Evolutionary conservation across 2,329 filamentous ascomycete genomes (phyloP), one percentile per base, ranked within the genome.

Genomic region (Alternaria burnsii): DNA sequence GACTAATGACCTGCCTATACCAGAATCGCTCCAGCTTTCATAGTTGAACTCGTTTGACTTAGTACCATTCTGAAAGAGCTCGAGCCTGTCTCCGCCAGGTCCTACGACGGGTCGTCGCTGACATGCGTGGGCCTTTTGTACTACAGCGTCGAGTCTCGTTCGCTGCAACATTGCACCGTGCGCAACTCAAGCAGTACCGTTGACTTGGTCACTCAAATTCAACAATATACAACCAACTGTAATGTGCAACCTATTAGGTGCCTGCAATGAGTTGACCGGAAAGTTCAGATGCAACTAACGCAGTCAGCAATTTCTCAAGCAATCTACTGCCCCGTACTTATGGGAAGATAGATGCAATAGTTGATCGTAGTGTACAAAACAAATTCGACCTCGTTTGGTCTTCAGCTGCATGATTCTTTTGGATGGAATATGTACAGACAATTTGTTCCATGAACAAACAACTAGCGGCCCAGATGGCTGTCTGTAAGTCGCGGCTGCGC

Each of bases 161-260:
- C 47, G 38, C 36, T 36, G 52, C 50, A 58, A 52, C 44, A 55
- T 40, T 63, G 62, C 60, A 61, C 55, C 48, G 53, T 64, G 59
- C 58, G 20, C 54, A 51, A 53, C 54, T 55, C 59, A 65, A 36
- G 26, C 43, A 56, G 46, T 26, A 36, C 52, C 38, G 24, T 53
- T 41, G 30, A n/a, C 46, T 34, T 52, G 43, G 34, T 43, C 38
- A 32, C 38, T 43, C 30, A n/a, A 24, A 52, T 26, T 38, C 30
- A 46, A 34, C 32, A 63, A 55, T 56, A 22, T 55, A 63, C 41
- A 30, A 28, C 52, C 58, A 59, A 53, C 44, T 41, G 30, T 50
- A 20, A 44, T 28, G 28, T 40, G 47, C 26, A 38, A 30, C 20
- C 43, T 12, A 24, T 42, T n/a, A 20, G n/a, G 36, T 26, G 20